Conservation (phyloP, 257 asterid species). For the Cordia subcordata region DNA sequence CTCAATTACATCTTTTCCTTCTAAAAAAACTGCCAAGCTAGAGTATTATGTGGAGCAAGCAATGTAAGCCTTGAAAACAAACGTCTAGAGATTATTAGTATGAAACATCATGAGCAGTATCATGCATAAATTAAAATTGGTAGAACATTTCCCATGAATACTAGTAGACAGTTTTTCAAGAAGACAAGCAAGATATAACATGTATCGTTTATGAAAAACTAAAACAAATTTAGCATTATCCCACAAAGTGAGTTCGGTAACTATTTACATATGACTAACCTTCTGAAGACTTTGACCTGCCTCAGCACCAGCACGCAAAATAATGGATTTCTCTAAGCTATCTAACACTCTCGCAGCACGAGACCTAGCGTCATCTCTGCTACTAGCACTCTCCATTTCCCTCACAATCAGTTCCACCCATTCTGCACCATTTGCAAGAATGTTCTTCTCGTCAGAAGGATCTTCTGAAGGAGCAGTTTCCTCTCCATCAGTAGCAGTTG, state of each 20-base stretch:
- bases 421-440: slow-evolving; percentile 60
- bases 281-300: slow-evolving; percentile 47
- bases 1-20: too few species aligned
- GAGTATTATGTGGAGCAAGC: too few species aligned
- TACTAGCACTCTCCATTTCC: slow-evolving; percentile 68
- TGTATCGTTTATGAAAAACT: background rate
- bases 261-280: too few species aligned
- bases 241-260: too few species aligned
- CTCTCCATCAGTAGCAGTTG: slow-evolving; percentile 18
- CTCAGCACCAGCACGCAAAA: slow-evolving; percentile 37
- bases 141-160: too few species aligned
- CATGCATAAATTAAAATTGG: too few species aligned
- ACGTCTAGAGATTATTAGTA: too few species aligned
- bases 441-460: slow-evolving; percentile 30
- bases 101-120: too few species aligned
- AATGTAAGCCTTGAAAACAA: too few species aligned
- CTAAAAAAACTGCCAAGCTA: too few species aligned
- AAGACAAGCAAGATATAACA: background rate
- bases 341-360: slow-evolving; percentile 58
- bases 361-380: slow-evolving; percentile 69
- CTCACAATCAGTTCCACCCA: slow-evolving; percentile 75
- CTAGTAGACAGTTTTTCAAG: background rate
- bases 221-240: too few species aligned
- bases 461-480: slow-evolving; percentile 27
- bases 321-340: slow-evolving; percentile 62